phyloP scores from a whole-genome alignment of 169 alveolate species.

The Cryptosporidium baileyi region DNA sequence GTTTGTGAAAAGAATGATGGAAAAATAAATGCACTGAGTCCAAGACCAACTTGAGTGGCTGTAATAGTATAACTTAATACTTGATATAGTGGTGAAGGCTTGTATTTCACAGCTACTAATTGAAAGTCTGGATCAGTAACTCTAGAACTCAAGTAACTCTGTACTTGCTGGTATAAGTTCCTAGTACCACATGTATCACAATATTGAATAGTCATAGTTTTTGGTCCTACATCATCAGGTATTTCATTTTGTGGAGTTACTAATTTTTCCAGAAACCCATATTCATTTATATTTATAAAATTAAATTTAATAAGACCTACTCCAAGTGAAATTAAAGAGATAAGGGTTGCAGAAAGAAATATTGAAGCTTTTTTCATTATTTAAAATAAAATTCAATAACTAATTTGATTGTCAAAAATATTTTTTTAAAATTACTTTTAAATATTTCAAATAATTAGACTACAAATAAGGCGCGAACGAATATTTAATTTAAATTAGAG shows the following conservation, averaged over 20 bases:
- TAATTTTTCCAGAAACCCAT: conserved; percentile 19
- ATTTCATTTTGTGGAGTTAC: conserved; percentile 41
- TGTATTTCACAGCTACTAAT: conserved; percentile 30
- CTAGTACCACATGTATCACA: conserved; percentile 67
- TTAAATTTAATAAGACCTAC: conserved; percentile 41
- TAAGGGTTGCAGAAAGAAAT: conserved; percentile 14
- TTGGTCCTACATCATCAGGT: conserved; percentile 50
- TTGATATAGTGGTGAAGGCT: conserved; percentile 35
- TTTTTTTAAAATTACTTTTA: too few species aligned
- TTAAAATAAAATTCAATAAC: not conserved
- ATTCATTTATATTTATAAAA: conserved; percentile 3
- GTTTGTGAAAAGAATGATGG: conserved; percentile 12
- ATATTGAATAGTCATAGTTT: conserved; percentile 61
- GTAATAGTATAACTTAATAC: conserved; percentile 43
- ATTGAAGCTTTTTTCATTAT: conserved; percentile 18
- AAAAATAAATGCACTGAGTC: conserved; percentile 49
- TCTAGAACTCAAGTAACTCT: conserved; percentile 51
- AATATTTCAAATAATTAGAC: too few species aligned
- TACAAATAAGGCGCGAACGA: too few species aligned
- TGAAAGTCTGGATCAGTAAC: conserved; percentile 65
- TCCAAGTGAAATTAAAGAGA: not conserved
- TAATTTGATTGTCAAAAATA: too few species aligned
- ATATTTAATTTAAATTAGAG: too few species aligned
- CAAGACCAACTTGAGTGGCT: conserved; percentile 42
- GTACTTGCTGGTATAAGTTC: conserved; percentile 59